Evolutionary conservation across 306 rosid species (phyloP).

Genomic region (Chamaecrista fasciculata): DNA sequence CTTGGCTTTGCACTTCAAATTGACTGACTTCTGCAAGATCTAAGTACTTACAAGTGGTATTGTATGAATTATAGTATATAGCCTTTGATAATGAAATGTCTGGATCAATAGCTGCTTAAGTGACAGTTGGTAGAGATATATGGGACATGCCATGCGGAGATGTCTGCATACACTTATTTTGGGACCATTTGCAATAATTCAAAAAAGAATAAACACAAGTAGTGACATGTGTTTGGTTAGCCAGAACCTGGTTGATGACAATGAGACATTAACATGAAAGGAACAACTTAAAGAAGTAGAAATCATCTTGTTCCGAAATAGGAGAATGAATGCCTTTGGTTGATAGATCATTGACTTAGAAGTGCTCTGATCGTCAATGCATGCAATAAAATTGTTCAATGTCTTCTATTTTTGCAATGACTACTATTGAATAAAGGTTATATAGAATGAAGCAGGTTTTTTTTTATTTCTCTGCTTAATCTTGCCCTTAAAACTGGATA

Average conservation of each 20-base stretch:
- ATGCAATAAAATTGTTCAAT: background rate
- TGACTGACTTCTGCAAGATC: background rate
- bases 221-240: background rate
- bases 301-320: background rate
- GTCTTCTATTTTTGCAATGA: background rate
- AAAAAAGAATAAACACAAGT: background rate
- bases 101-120: background rate
- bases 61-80: background rate
- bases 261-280: background rate
- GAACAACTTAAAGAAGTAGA: background rate
- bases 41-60: background rate
- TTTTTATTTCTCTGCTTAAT: background rate
- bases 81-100: background rate
- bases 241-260: background rate
- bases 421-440: background rate
- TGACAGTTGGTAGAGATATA: background rate
- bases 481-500: background rate
- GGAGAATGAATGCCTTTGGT: background rate
- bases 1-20: background rate
- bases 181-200: background rate
- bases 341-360: background rate
- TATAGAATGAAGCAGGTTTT: background rate
- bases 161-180: background rate
- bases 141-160: background rate
- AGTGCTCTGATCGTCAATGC: background rate